Evolutionary conservation across 1,284 basidiomycete genomes (phyloP), one percentile per base, ranked within the genome.

Genomic region (Phenoliferia sp.): DNA sequence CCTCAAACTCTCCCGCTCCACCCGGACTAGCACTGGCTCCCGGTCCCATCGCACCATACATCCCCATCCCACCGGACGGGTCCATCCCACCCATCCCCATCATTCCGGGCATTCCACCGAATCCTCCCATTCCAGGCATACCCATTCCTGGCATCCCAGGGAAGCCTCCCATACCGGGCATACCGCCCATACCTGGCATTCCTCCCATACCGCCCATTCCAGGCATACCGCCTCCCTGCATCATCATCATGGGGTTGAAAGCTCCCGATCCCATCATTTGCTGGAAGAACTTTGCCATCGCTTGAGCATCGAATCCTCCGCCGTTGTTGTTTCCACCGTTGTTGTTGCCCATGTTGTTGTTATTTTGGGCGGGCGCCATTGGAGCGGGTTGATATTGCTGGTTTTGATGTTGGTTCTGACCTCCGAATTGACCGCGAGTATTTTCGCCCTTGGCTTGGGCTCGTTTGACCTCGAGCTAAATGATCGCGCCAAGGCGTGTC

Each of bases 201-300:
- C 59, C 56, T n/a, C n/a, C n/a, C n/a, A n/a, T n/a, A n/a, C n/a
- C n/a, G n/a, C n/a, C n/a, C 61, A 66, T 66, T n/a, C 63, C 64
- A 34, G n/a, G 57, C 82, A 75, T 78, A 26, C 78, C 77, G 80
- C 83, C 82, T 3, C 77, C 77, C 44, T 54, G 63, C 73, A 77
- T 74, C 74, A 76, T 75, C 69, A 78, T 73, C 65, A 75, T 74
- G 52, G 77, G 77, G 62, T 78, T 78, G 75, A 74, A 78, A 32
- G 69, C 72, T 52, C 65, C 68, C 63, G 56, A 64, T 2, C 63
- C 63, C n/a, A n/a, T n/a, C 81, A 83, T 83, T 68, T 80, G 81
- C 76, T 82, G 80, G 73, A 83, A 84, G 80, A 84, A 82, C 77
- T 81, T 80, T 16, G 81, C 80, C 82, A 84, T 82, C 15, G 82